Percentiles rank a stretch among this genome's conserved stretches.
These are phyloP conservation scores for Ophiostoma ulmi DNA, from an alignment of 2,329 filamentous ascomycete species.

Conservation along the genomic window DNA sequence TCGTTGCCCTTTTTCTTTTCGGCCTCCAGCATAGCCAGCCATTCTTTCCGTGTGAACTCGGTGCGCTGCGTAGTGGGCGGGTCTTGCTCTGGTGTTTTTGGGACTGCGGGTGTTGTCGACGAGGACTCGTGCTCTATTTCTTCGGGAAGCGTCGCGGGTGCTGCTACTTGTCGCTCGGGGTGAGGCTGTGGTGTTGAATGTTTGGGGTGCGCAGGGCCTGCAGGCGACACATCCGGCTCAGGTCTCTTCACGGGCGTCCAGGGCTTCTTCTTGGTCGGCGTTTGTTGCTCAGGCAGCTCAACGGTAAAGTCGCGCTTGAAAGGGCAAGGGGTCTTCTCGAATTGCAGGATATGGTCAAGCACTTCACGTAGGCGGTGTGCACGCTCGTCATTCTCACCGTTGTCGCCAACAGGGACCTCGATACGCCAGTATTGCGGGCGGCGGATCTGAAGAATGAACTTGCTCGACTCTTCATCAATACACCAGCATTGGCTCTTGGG, in stretches of 20 bases:
- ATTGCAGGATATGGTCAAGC: constrained; percentile 68
- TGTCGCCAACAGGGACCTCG: constrained; percentile 64
- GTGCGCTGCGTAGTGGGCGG: not conserved
- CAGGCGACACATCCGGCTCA: constrained; percentile 30
- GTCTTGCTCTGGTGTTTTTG: not conserved
- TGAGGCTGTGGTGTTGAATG: not conserved
- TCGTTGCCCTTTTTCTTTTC: constrained; percentile 17
- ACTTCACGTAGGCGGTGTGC: constrained; percentile 65
- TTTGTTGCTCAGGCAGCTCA: constrained; percentile 63
- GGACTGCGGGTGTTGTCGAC: not conserved
- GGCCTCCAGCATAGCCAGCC: constrained; percentile 25
- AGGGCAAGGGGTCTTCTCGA: constrained; percentile 83
- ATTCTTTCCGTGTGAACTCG: constrained; percentile 26
- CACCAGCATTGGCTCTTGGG: constrained; percentile 93
- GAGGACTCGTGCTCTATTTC: not conserved
- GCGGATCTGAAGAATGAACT: constrained; percentile 81
- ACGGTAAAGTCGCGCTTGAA: constrained; percentile 74
- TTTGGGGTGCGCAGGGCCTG: constrained; percentile 23
- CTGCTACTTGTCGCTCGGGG: not conserved
- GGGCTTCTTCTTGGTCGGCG: constrained; percentile 60
- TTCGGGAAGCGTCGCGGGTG: constrained; percentile 8
- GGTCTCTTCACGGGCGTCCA: constrained; percentile 54
- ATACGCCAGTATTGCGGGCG: constrained; percentile 86
- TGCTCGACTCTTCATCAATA: constrained; percentile 72
- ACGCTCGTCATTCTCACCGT: constrained; percentile 55